A percentile compares a stretch with the other conserved stretches of the same genome.
These are phyloP conservation scores for Ustilago bromivora DNA, from an alignment of 1,284 basidiomycete species.

Conservation along the genomic window DNA sequence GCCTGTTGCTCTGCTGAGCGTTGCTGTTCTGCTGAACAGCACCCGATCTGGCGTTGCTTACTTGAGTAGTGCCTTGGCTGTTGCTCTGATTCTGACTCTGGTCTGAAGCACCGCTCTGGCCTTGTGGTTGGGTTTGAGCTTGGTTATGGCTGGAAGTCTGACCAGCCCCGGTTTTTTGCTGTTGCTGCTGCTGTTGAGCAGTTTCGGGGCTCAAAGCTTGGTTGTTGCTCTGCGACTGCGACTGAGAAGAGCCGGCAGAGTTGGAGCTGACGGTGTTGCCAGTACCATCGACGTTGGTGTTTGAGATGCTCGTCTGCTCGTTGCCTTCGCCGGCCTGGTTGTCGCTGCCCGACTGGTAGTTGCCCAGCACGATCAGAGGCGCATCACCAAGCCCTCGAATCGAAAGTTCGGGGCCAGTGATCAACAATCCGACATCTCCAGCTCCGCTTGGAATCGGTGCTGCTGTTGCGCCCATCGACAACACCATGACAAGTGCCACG, in stretches of 20 bases:
- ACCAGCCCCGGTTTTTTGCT: neutral
- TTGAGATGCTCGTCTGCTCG: constrained; percentile 20
- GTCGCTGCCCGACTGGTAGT: constrained; percentile 31
- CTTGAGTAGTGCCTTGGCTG: neutral
- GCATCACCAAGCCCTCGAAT: constrained; percentile 28
- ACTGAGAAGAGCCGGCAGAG: constrained; percentile 26
- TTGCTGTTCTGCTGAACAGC: constrained; percentile 5
- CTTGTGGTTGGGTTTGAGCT: constrained; percentile 15
- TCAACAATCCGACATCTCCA: neutral
- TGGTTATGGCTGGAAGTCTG: constrained; percentile 4
- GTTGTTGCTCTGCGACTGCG: constrained; percentile 23
- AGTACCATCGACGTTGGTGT: constrained; percentile 30
- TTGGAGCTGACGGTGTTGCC: constrained; percentile 34
- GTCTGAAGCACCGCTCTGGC: constrained; percentile 5
- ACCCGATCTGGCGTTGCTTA: neutral
- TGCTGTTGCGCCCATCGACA: constrained; percentile 5
- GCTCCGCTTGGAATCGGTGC: constrained; percentile 10
- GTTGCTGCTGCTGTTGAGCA: constrained; percentile 9
- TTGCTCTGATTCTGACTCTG: constrained; percentile 11
- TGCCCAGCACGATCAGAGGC: constrained; percentile 31
- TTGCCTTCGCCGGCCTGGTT: constrained; percentile 33
- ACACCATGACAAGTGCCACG: constrained; percentile 17
- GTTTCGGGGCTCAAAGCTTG: constrained; percentile 1
- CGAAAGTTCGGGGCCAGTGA: constrained; percentile 5
- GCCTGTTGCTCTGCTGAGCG: constrained; percentile 4